A percentile compares a stretch with the other conserved stretches of the same genome.
Conservation (phyloP, 345 rosid genomes). For the Populus tremula region DNA sequence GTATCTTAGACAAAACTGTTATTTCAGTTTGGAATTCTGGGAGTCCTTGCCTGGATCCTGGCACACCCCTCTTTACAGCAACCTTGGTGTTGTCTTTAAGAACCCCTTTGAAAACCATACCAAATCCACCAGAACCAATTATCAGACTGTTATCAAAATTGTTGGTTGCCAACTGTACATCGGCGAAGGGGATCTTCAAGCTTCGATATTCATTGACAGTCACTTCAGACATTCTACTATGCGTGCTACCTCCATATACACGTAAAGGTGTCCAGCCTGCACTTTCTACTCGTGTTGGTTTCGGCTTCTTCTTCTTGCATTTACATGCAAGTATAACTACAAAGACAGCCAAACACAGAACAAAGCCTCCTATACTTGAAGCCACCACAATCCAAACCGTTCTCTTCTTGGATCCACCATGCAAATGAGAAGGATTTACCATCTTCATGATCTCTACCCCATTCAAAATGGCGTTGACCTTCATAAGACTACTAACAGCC, state of each 20-base stretch:
- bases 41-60: conserved; percentile 91
- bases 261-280: conserved; percentile 78
- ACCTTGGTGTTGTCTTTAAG: conserved; percentile 71
- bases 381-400: conserved; percentile 50
- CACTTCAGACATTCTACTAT: conserved; percentile 67
- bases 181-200: conserved; percentile 69
- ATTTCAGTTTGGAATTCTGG: conserved; percentile 94
- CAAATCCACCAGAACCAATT: conserved; percentile 90
- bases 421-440: conserved; percentile 32
- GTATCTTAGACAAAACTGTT: conserved; percentile 71
- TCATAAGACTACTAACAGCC: conserved; percentile 52
- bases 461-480: conserved; percentile 68
- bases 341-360: conserved; percentile 35
- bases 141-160: conserved; percentile 67
- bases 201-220: conserved; percentile 59
- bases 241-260: conserved; percentile 65
- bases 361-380: conserved; percentile 59
- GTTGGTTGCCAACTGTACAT: conserved; percentile 66
- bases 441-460: conserved; percentile 90
- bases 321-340: conserved; percentile 32
- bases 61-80: conserved; percentile 88
- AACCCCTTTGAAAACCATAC: conserved; percentile 85
- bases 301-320: conserved; percentile 43
- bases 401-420: conserved; percentile 35
- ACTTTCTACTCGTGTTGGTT: conserved; percentile 54